Evolutionary conservation across 768 basidiomycete species (phyloP).

Genomic region (Kwoniella shandongensis): DNA sequence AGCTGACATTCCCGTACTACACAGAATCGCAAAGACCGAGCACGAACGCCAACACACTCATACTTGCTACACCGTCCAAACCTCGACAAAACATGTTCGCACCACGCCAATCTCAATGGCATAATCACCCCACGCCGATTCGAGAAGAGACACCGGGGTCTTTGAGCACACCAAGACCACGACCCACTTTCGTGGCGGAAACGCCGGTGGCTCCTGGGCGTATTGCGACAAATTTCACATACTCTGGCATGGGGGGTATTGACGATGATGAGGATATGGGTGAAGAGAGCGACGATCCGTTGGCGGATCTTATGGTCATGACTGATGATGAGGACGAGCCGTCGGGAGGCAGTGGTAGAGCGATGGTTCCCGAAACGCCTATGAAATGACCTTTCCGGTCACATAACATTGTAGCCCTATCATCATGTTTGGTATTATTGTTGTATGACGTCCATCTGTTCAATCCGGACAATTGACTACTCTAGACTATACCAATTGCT

Average conservation of each 20-base stretch:
- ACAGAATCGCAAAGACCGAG: conserved; percentile 14
- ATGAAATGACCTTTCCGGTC: conserved; percentile 15
- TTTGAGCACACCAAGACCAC: not conserved
- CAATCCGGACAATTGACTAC: not conserved
- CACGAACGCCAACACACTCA: conserved; percentile 21
- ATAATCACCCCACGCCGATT: conserved; percentile 33
- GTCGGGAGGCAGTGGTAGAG: not conserved
- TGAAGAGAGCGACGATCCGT: conserved; percentile 32
- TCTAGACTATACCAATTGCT: not conserved
- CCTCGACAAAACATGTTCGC: conserved; percentile 24
- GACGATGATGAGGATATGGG: conserved; percentile 12
- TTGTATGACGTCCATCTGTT: not conserved
- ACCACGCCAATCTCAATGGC: conserved; percentile 1
- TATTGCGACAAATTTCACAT: conserved; percentile 4
- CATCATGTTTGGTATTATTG: not conserved
- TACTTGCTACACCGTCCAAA: conserved; percentile 48
- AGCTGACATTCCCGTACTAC: too few species aligned
- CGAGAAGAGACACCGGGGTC: conserved; percentile 27
- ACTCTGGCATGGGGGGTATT: not conserved
- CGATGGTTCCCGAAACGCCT: conserved; percentile 40
- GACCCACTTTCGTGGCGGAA: conserved; percentile 29
- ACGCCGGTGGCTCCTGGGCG: conserved; percentile 19
- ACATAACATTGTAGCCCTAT: not conserved
- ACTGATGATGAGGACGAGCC: conserved; percentile 44
- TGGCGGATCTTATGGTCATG: conserved; percentile 44